Conservation (phyloP, 2,329 filamentous ascomycete genomes). For the Apiospora pterosperma region DNA sequence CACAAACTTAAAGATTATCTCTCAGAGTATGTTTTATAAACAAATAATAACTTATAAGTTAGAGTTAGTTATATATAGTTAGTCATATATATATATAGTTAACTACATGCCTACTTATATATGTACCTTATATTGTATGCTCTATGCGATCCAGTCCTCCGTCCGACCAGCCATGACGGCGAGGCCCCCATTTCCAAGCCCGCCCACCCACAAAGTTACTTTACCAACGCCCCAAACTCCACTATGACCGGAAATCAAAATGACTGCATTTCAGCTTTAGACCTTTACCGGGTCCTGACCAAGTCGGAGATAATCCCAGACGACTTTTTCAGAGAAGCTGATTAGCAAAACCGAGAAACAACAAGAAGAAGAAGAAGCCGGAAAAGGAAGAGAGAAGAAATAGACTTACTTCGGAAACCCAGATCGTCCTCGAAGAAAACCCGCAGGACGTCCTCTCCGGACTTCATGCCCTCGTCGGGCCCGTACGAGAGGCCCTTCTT, state of each 20-base stretch:
- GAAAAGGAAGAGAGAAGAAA: not conserved
- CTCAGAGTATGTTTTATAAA: too few relatives aligned
- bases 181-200: not conserved
- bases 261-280: not conserved
- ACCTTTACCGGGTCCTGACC: conserved; percentile 20
- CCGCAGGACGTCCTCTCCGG: conserved; percentile 60
- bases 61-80: too few relatives aligned
- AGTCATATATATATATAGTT: too few relatives aligned
- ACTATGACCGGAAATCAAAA: not conserved
- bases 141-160: not conserved
- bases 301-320: conserved; percentile 28
- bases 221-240: not conserved
- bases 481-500: conserved; percentile 65
- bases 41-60: too few relatives aligned
- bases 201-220: not conserved
- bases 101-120: too few relatives aligned
- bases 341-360: not conserved
- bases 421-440: conserved; percentile 67
- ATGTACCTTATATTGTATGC: not conserved
- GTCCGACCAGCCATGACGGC: not conserved
- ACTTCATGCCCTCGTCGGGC: conserved; percentile 49
- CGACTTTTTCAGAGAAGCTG: conserved; percentile 14
- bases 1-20: too few relatives aligned
- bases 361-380: not conserved
- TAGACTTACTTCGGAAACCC: conserved; percentile 56